Evolutionary conservation across 768 basidiomycete species (phyloP), one percentile per base, ranked within the genome.

Genomic region (Tylopilus intermedius): DNA sequence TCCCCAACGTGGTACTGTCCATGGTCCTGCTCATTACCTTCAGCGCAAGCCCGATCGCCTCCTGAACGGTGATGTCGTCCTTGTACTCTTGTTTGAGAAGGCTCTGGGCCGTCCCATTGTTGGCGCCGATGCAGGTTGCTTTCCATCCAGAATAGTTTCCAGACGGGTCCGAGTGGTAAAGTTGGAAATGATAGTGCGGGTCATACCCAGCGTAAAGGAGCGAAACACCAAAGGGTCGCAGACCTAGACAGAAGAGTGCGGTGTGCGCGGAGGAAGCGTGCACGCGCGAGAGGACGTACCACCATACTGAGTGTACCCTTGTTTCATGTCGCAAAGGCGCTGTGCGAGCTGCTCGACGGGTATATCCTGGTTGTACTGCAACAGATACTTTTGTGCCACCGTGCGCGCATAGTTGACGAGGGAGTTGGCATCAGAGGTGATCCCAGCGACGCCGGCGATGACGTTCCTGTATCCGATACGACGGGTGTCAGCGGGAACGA

Each of bases 91-190:
- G 95, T 75, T 97, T 94, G 59, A 99, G 74, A 58, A 98, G 74
- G 62, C 89, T 92, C 70, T 94, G 91, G 18, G 94, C 94, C 0
- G 94, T 96, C 38, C 93, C 90, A 68, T 90, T 96, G 75, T 98
- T 99, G 7, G 94, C 90, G n/a, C 96, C 95, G 60, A 99, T 92
- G 69, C 92, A 96, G 11, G 94, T 96, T 40, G 95, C 96, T 72
- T 97, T 98, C 88, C 94, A 97, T 11, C 95, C 95, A 0, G 88
- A 90, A 72, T 97, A 99, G 72, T 98, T 99, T 10, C 96, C 96
- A 42, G 93, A 95, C 2, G 95, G 96, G 67, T 98, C 96, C 7
- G 92, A 94, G 69, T 96, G 94, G 76, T 98, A 99, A 22, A 99
- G 82, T 68, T 99, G 96, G 80, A 98, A 96, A 52, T 84, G 74